Evolutionary conservation across 768 basidiomycete species (phyloP).

Genomic region (Exidia glandulosa): DNA sequence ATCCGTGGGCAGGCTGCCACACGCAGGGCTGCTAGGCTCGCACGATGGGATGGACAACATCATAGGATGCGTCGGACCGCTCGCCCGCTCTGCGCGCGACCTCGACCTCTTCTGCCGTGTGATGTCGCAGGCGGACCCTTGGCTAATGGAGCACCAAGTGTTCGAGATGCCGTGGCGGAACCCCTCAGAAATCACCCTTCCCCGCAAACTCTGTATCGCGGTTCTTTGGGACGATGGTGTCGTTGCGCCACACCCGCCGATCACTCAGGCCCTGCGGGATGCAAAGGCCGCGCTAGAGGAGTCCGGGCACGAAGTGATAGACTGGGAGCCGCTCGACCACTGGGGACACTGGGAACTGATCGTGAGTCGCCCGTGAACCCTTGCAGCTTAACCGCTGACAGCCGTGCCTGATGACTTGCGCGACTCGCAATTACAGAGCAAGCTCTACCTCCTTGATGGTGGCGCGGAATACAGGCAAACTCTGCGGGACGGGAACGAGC

Average conservation of each 20-base stretch:
- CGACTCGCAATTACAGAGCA: constrained; percentile 18
- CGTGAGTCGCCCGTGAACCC: constrained; percentile 24
- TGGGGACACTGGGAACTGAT: constrained; percentile 36
- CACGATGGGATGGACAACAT: constrained; percentile 43
- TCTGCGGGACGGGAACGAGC: constrained; percentile 22
- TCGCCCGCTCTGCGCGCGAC: constrained; percentile 38
- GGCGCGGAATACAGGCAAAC: constrained; percentile 34
- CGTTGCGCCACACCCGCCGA: constrained; percentile 39
- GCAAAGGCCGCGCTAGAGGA: constrained; percentile 28
- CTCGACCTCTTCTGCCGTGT: constrained; percentile 36
- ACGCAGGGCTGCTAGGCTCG: constrained; percentile 22
- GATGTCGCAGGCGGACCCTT: constrained; percentile 36
- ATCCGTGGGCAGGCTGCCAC: constrained; percentile 18
- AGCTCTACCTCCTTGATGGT: constrained; percentile 40
- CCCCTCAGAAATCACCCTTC: constrained; percentile 23
- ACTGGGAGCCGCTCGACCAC: constrained; percentile 36
- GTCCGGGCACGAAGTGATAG: constrained; percentile 42
- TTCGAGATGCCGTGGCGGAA: constrained; percentile 40
- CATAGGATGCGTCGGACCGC: constrained; percentile 37
- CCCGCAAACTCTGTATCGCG: constrained; percentile 32
- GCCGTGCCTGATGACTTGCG: not conserved
- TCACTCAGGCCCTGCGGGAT: constrained; percentile 28
- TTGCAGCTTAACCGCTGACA: not conserved
- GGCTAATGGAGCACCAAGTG: constrained; percentile 35
- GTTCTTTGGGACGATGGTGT: constrained; percentile 41